These are phyloP conservation scores for Wallacemonas sp. DNA, from an alignment of 208 protist genomes.

Conservation along the genomic window DNA sequence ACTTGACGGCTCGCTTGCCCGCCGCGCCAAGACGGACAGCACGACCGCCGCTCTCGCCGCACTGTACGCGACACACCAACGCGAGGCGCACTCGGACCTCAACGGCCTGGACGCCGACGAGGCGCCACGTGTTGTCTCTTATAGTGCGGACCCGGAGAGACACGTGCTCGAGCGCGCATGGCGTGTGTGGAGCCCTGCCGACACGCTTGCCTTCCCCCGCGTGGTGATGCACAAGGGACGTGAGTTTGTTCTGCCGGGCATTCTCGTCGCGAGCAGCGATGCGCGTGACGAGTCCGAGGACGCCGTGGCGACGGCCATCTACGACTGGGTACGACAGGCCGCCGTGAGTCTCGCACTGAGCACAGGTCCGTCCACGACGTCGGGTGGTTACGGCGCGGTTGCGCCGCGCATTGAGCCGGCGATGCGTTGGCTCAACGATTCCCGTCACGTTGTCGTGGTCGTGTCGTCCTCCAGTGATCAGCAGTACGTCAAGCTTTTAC, in stretches of 20 bases:
- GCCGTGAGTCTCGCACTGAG: neutral
- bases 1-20: neutral
- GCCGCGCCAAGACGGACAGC: neutral
- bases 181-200: neutral
- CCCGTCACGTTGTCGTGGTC: slow-evolving; percentile 20
- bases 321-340: neutral
- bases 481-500: slow-evolving; percentile 32
- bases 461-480: slow-evolving; percentile 21
- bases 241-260: slow-evolving; percentile 14
- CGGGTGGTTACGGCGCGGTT: no score
- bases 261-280: slow-evolving; percentile 8
- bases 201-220: neutral
- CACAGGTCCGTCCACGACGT: neutral
- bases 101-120: neutral
- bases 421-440: slow-evolving; percentile 5
- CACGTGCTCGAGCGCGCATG: neutral
- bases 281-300: neutral
- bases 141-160: no score
- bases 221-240: neutral
- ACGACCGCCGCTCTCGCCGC: neutral
- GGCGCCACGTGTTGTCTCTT: no score
- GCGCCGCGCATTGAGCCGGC: neutral
- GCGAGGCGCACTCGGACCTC: neutral
- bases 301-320: neutral
- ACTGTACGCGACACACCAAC: neutral